These are phyloP conservation scores for Cadophora sp. DNA, from an alignment of 2,329 filamentous ascomycete species.

Conservation along the genomic window DNA sequence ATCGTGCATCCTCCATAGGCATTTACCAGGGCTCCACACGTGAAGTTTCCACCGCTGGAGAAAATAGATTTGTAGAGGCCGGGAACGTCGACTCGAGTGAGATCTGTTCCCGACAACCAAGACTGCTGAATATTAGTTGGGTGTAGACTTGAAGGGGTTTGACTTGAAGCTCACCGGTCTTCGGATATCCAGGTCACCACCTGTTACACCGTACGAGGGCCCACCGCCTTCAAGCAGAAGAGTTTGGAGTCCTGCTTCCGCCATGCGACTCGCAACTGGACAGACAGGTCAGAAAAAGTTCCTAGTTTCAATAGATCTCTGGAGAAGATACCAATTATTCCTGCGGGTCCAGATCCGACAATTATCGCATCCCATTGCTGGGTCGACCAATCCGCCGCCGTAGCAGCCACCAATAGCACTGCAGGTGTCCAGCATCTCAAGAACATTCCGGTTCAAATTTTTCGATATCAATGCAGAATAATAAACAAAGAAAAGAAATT, in stretches of 20 bases:
- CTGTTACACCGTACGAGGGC: conserved; percentile 55
- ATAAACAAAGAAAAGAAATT: neutral
- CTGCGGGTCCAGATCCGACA: conserved; percentile 58
- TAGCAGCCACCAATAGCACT: conserved; percentile 4
- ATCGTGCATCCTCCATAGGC: conserved; percentile 57
- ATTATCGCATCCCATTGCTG: conserved; percentile 48
- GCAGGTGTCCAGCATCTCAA: neutral
- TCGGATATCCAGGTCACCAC: conserved; percentile 49
- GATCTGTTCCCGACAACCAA: conserved; percentile 55
- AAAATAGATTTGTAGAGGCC: conserved; percentile 59
- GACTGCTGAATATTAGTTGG: conserved; percentile 26
- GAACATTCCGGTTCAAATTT: neutral
- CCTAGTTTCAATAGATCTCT: neutral
- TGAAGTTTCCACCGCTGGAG: conserved; percentile 47
- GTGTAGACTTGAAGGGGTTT: neutral
- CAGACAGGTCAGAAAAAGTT: neutral
- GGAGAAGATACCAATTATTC: conserved; percentile 50
- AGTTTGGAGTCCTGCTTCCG: conserved; percentile 57
- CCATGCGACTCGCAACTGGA: conserved; percentile 44
- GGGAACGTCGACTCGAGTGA: conserved; percentile 60
- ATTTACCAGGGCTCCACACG: conserved; percentile 50
- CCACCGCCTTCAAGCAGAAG: conserved; percentile 59
- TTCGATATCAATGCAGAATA: neutral
- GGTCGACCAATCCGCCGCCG: conserved; percentile 21
- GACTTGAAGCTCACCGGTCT: conserved; percentile 42